Evolutionary conservation across 2,329 filamentous ascomycete genomes (phyloP), one percentile per base, ranked within the genome.

Genomic region (Clarireedia homoeocarpa): DNA sequence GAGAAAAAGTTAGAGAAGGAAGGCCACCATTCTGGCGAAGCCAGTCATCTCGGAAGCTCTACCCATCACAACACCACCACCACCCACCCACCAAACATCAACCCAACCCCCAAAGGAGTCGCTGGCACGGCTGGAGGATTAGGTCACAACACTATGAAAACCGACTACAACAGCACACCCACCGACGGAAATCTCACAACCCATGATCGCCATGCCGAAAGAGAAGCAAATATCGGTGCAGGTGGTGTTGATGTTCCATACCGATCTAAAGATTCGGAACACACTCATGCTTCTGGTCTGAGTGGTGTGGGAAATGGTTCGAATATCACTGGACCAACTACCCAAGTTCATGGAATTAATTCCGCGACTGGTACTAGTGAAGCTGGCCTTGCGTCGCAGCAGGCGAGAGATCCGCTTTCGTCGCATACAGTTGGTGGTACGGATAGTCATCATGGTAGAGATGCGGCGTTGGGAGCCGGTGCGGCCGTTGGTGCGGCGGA

Each of bases 21-120:
- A 47, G 42, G 51, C 17, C 39, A 34, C 17, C 39, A 34, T 23
- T 46, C 53, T 30, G 59, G 59, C 2, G 51, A 61, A 53, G 59
- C 51, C 12, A 62, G 53, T 24, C 59, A 58, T 54, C 34, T 61
- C 14, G 55, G 52, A 34, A 50, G 49, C 30, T 60, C 62, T 12
- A 64, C 63, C 2, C 30, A 53, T 20, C 20, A 20, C 20, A 20
- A 20, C 9, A 34, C 24, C 48, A 34, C 56, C 6, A 24, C 39
- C 17, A 36, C 46, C 24, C 9, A 30, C 44, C 7, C 27, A 30
- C 4, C 27, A 30, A 46, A 53, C 26, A 17, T 12, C 6, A 53
- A 53, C 38, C 44, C 51, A 15, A 26, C n/a, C 34, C 12, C 51
- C 10, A 23, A 17, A 24, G 51, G 51, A 2, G n/a, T 48, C 17